phyloP scores from a whole-genome alignment of 2,329 filamentous ascomycete species.

The Torrubiellomyces zombiae region DNA sequence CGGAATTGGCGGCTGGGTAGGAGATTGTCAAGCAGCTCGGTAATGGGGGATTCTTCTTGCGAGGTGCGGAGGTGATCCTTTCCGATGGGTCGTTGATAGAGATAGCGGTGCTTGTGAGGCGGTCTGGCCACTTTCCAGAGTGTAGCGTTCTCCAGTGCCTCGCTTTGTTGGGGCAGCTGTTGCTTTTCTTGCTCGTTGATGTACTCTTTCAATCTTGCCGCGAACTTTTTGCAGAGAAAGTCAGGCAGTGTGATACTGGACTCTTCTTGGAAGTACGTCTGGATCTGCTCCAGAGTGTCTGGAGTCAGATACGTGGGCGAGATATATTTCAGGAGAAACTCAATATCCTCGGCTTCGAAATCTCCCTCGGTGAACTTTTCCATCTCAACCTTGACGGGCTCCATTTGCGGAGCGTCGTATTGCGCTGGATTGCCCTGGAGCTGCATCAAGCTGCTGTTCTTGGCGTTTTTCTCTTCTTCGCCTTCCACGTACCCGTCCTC shows the following conservation, averaged over 20 bases:
- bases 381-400: conserved; percentile 31
- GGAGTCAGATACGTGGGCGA: conserved; percentile 82
- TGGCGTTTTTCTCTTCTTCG: conserved; percentile 72
- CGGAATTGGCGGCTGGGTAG: conserved; percentile 75
- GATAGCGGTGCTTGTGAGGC: conserved; percentile 87
- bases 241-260: conserved; percentile 70
- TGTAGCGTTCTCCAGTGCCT: conserved; percentile 39
- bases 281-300: conserved; percentile 71
- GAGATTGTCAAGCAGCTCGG: conserved; percentile 65
- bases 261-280: conserved; percentile 63
- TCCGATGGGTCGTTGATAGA: conserved; percentile 52
- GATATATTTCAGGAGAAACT: conserved; percentile 83
- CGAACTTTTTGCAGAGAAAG: conserved; percentile 66
- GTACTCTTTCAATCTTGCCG: conserved; percentile 51
- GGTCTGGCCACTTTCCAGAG: conserved; percentile 66
- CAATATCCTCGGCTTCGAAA: conserved; percentile 63
- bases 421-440: conserved; percentile 81
- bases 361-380: conserved; percentile 31
- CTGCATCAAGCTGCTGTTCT: conserved; percentile 83
- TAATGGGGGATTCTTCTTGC: conserved; percentile 40
- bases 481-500: conserved; percentile 85
- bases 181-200: conserved; percentile 48
- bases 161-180: conserved; percentile 26
- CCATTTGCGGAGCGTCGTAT: conserved; percentile 63
- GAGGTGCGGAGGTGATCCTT: conserved; percentile 17